A percentile compares a stretch with the other conserved stretches of the same genome.
Evolutionary conservation across 108 stramenopile species (phyloP).

Genomic region (Skeletonema marinoi): DNA sequence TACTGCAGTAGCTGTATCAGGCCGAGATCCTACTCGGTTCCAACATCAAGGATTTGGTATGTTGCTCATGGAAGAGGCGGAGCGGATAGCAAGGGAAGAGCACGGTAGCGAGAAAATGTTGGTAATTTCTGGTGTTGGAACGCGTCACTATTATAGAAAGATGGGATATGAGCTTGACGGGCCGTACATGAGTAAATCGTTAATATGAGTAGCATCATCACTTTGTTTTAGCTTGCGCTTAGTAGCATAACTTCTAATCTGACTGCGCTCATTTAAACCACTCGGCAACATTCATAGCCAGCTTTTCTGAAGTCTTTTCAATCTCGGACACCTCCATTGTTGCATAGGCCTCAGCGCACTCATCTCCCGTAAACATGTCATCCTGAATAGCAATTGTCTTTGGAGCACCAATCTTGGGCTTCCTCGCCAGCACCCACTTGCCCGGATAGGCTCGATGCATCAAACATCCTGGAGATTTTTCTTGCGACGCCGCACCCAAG

Average conservation of each 20-base stretch:
- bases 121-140: constrained; percentile 96
- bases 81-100: constrained; percentile 90
- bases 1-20: constrained; percentile 89
- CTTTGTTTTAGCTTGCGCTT: no score
- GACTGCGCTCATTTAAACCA: constrained; percentile 62
- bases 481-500: constrained; percentile 74
- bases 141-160: constrained; percentile 95
- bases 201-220: constrained; percentile 7
- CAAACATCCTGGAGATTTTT: constrained; percentile 71
- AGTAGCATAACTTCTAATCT: background rate
- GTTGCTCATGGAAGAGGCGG: constrained; percentile 95
- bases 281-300: constrained; percentile 70
- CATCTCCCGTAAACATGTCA: constrained; percentile 50
- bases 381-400: constrained; percentile 61
- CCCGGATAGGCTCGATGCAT: constrained; percentile 73
- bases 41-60: constrained; percentile 97
- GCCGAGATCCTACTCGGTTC: constrained; percentile 88
- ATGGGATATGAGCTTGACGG: constrained; percentile 93
- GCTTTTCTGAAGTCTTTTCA: constrained; percentile 71
- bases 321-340: constrained; percentile 64
- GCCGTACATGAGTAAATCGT: constrained; percentile 87
- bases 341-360: constrained; percentile 61
- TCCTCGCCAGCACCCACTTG: constrained; percentile 77
- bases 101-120: constrained; percentile 90
- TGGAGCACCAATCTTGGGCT: constrained; percentile 77